Conservation (phyloP, 371 early-diverging fungal genomes). For the Lichtheimia ramosa region DNA sequence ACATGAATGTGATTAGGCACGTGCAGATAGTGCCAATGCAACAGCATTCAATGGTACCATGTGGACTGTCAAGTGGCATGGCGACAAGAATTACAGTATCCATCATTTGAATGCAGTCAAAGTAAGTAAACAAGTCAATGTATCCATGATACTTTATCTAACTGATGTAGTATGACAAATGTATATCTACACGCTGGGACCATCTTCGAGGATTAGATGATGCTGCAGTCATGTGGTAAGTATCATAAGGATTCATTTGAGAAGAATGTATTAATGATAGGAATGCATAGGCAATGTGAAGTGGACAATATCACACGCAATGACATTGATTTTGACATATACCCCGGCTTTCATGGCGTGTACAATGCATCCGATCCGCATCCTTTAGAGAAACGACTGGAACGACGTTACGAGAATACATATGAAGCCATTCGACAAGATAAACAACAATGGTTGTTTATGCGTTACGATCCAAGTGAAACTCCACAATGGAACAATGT, state of each 20-base stretch:
- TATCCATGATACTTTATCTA: background rate
- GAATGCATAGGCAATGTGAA: slow-evolving; percentile 27
- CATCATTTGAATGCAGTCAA: slow-evolving; percentile 27
- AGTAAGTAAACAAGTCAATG: slow-evolving; percentile 13
- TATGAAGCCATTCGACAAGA: slow-evolving; percentile 32
- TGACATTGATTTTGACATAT: slow-evolving; percentile 28
- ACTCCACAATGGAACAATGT: slow-evolving; percentile 22
- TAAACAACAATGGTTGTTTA: slow-evolving; percentile 38
- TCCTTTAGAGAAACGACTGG: slow-evolving; percentile 12
- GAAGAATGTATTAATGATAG: background rate
- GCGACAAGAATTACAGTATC: slow-evolving; percentile 30
- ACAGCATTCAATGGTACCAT: slow-evolving; percentile 30
- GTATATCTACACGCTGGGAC: slow-evolving; percentile 37
- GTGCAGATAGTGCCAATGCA: slow-evolving; percentile 27
- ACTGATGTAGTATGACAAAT: slow-evolving; percentile 23
- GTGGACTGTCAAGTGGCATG: slow-evolving; percentile 38
- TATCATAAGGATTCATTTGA: background rate
- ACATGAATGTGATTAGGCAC: background rate
- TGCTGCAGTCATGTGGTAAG: slow-evolving; percentile 29
- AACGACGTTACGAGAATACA: slow-evolving; percentile 18
- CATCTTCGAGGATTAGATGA: slow-evolving; percentile 27
- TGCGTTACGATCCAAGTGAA: slow-evolving; percentile 19
- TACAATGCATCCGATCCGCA: slow-evolving; percentile 26
- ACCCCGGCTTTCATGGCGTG: slow-evolving; percentile 26
- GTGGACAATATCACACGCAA: slow-evolving; percentile 25